Evolutionary conservation across 306 rosid species (phyloP).

Genomic region (Fagus sylvatica): DNA sequence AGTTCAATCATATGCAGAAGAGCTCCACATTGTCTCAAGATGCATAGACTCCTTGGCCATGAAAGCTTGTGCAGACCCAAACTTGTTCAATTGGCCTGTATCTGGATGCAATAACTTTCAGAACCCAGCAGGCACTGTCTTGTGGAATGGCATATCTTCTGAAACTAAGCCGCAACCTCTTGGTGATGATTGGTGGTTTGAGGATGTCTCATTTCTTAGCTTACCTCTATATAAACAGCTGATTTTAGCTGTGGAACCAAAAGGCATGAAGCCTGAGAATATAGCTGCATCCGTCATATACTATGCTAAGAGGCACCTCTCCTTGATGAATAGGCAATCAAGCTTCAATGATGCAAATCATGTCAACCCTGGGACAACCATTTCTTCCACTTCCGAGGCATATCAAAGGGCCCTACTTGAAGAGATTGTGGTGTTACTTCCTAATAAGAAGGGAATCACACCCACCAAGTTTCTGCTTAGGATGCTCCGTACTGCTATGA

Average conservation of each 20-base stretch:
- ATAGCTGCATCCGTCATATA: conserved; percentile 54
- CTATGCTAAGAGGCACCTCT: conserved; percentile 60
- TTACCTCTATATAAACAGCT: conserved; percentile 57
- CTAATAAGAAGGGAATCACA: conserved; percentile 53
- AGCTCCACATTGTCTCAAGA: conserved; percentile 69
- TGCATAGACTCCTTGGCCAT: conserved; percentile 80
- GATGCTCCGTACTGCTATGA: conserved; percentile 64
- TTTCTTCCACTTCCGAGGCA: conserved; percentile 44
- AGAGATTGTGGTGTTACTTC: conserved; percentile 67
- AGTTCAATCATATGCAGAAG: conserved; percentile 61
- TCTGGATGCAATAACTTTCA: conserved; percentile 29
- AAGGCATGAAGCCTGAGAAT: conserved; percentile 69
- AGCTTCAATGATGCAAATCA: conserved; percentile 53
- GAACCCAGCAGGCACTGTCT: conserved; percentile 28
- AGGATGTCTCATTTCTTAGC: conserved; percentile 67
- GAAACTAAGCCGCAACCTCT: conserved; percentile 34
- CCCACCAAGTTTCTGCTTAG: conserved; percentile 62
- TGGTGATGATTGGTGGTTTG: conserved; percentile 75
- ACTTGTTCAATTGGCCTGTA: conserved; percentile 50
- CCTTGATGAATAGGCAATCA: conserved; percentile 63
- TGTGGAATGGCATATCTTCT: conserved; percentile 56
- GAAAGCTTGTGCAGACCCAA: conserved; percentile 70
- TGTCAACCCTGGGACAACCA: conserved; percentile 39
- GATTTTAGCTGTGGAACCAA: conserved; percentile 58
- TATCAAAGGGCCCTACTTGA: conserved; percentile 65